phyloP scores from a whole-genome alignment of 139 green algal genomes.

The Ulvella scutata region DNA sequence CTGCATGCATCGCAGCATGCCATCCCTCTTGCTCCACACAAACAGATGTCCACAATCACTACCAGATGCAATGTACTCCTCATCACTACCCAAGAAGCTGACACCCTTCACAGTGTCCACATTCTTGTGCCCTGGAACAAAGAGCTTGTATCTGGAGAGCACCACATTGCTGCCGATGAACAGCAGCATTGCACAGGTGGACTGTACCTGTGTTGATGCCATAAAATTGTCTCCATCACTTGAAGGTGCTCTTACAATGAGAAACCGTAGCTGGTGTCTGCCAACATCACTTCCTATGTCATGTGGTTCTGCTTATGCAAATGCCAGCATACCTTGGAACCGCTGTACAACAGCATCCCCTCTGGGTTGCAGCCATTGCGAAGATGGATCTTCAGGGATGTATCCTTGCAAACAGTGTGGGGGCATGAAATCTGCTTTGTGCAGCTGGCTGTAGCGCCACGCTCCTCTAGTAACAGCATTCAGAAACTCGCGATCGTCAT shows the following conservation, averaged over 20 bases:
- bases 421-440: too few species aligned
- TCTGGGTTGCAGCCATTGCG: not conserved
- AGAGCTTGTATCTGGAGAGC: too few species aligned
- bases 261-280: too few species aligned
- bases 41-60: conserved; percentile 10
- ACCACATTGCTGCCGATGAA: too few species aligned
- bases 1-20: conserved; percentile 15
- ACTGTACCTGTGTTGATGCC: too few species aligned
- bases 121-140: conserved; percentile 21
- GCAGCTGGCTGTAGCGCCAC: too few species aligned
- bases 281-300: too few species aligned
- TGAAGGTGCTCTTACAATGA: too few species aligned
- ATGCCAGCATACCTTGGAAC: not conserved
- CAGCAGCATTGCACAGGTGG: too few species aligned
- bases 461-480: too few species aligned
- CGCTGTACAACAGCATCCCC: not conserved
- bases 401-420: not conserved
- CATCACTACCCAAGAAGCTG: conserved; percentile 4
- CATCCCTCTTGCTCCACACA: conserved; percentile 6
- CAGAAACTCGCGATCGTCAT: too few species aligned
- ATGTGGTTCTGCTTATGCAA: not conserved
- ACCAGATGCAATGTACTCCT: conserved; percentile 6
- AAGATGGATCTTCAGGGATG: not conserved
- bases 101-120: conserved; percentile 19
- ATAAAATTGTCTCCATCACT: too few species aligned